Conservation (phyloP, 2,329 filamentous ascomycete genomes). For the Scedosporium boydii region DNA sequence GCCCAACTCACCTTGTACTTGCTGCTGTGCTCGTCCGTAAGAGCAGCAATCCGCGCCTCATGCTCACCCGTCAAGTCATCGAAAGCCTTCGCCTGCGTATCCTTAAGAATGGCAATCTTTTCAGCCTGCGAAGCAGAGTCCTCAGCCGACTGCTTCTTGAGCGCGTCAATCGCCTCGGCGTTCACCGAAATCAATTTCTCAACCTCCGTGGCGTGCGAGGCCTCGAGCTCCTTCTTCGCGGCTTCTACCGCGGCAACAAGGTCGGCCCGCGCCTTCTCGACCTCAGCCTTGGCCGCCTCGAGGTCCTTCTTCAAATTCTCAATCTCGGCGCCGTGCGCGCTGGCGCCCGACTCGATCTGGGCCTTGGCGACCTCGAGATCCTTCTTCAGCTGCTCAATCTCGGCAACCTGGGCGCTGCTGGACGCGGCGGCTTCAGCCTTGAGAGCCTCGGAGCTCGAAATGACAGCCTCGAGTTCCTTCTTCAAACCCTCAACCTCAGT, state of each 20-base stretch:
- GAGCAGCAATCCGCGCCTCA: slow-evolving; percentile 19
- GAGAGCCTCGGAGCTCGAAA: no score
- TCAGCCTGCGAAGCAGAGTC: slow-evolving; percentile 35
- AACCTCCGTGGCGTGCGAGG: slow-evolving; percentile 32
- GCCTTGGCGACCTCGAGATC: slow-evolving; percentile 21
- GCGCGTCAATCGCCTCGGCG: slow-evolving; percentile 28
- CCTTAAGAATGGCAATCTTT: slow-evolving; percentile 16
- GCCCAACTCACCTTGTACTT: slow-evolving; percentile 17
- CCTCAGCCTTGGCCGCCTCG: slow-evolving; percentile 18
- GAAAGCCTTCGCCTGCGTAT: slow-evolving; percentile 30
- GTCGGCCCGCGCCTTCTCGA: slow-evolving; percentile 23
- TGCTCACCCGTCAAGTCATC: slow-evolving; percentile 35
- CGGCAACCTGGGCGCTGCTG: slow-evolving; percentile 22
- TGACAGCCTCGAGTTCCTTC: slow-evolving; percentile 24
- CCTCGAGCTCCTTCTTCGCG: slow-evolving; percentile 34
- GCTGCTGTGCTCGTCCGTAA: slow-evolving; percentile 16
- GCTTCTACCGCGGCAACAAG: slow-evolving; percentile 26
- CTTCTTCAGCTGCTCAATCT: slow-evolving; percentile 23
- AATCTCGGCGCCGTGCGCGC: slow-evolving; percentile 23
- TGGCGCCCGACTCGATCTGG: slow-evolving; percentile 16
- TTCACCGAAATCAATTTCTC: slow-evolving; percentile 35
- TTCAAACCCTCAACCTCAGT: slow-evolving; percentile 21
- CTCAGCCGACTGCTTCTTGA: slow-evolving; percentile 28
- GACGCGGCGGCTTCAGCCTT: slow-evolving; percentile 25
- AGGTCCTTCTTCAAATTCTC: slow-evolving; percentile 20